A percentile compares a stretch with the other conserved stretches of the same genome.
phyloP scores from a whole-genome alignment of 2,329 filamentous ascomycete genomes.

The Talaromyces pinophilus region DNA sequence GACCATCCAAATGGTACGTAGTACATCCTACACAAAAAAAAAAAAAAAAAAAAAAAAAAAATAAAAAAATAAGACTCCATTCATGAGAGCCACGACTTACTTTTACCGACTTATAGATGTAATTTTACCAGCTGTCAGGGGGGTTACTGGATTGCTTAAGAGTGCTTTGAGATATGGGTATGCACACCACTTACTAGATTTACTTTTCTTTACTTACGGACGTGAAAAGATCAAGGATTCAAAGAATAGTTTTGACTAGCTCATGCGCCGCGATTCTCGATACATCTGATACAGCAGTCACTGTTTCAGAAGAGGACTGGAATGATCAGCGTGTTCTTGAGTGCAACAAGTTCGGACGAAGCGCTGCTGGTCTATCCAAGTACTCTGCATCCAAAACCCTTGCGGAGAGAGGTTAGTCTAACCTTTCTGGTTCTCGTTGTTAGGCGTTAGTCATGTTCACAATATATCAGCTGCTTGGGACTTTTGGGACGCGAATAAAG shows the following conservation, averaged over 20 bases:
- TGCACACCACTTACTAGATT: neutral
- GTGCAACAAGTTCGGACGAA: neutral
- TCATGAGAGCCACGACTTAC: neutral
- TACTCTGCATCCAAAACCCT: conserved; percentile 9
- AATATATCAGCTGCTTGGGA: neutral
- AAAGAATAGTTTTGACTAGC: conserved; percentile 3
- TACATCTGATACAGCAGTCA: neutral
- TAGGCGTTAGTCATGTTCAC: too few relatives aligned
- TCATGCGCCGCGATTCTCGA: conserved; percentile 12
- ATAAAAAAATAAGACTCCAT: neutral
- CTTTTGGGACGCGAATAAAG: neutral
- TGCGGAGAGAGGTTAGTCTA: conserved; percentile 8
- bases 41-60: too few relatives aligned
- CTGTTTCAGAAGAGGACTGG: conserved; percentile 10
- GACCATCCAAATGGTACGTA: conserved; percentile 8
- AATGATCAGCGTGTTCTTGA: conserved; percentile 8
- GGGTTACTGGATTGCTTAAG: neutral
- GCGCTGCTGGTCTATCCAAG: conserved; percentile 3
- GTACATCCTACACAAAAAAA: neutral
- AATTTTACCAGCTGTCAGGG: conserved; percentile 2
- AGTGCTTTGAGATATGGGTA: conserved; percentile 11
- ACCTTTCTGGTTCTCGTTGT: too few relatives aligned
- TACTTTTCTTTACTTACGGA: neutral
- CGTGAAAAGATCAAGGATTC: neutral
- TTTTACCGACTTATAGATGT: neutral